These are phyloP conservation scores for Microdochium nivale DNA, from an alignment of 2,329 filamentous ascomycete genomes.

Conservation along the genomic window DNA sequence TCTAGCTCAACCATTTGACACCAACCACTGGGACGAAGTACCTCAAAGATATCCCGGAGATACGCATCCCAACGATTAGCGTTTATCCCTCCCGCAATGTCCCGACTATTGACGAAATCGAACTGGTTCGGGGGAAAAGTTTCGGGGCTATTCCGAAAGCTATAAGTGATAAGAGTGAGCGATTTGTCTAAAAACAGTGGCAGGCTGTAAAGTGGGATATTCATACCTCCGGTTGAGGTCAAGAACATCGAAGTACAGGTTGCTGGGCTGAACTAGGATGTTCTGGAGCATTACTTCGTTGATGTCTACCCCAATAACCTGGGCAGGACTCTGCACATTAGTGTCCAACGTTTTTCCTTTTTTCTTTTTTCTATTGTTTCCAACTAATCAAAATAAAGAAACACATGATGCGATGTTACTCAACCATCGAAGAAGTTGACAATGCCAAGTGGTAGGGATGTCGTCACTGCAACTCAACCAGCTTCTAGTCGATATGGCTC, in stretches of 20 bases:
- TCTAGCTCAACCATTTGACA: slow-evolving; percentile 84
- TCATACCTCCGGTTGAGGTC: slow-evolving; percentile 59
- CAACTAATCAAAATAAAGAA: too few relatives aligned
- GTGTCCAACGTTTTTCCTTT: too few relatives aligned
- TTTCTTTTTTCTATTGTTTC: too few relatives aligned
- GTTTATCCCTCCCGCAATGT: slow-evolving; percentile 65
- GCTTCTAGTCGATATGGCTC: neutral
- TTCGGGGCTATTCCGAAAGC: slow-evolving; percentile 1
- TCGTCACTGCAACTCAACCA: too few relatives aligned
- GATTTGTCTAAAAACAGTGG: neutral
- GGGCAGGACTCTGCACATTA: neutral
- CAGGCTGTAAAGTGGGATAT: too few relatives aligned
- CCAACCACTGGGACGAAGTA: slow-evolving; percentile 73
- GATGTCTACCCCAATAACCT: slow-evolving; percentile 67
- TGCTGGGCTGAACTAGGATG: slow-evolving; percentile 42
- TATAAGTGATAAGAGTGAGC: neutral
- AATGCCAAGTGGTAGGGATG: too few relatives aligned
- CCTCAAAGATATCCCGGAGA: slow-evolving; percentile 63
- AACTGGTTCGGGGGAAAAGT: slow-evolving; percentile 65
- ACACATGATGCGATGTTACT: too few relatives aligned
- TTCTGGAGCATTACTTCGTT: slow-evolving; percentile 62
- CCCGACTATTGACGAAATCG: slow-evolving; percentile 74
- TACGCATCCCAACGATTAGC: slow-evolving; percentile 66
- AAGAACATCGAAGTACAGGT: slow-evolving; percentile 64
- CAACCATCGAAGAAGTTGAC: too few relatives aligned